Conservation (phyloP, 257 asterid species). For the Solanum bukasovii region DNA sequence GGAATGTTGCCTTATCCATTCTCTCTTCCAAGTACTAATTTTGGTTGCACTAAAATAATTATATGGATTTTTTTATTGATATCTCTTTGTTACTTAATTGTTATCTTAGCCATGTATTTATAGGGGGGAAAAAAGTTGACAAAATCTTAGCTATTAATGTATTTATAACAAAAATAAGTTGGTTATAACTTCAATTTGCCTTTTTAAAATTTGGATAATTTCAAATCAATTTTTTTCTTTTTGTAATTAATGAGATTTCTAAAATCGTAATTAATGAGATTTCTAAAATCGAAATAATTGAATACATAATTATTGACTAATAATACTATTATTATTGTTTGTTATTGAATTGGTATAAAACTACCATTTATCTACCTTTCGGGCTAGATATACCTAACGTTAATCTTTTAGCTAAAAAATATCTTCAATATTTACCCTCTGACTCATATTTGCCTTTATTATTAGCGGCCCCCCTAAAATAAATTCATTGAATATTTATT, state of each 20-base stretch:
- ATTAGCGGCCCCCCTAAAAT: too few relatives aligned
- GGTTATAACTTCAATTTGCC: not conserved
- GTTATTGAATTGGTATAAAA: too few relatives aligned
- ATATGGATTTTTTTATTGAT: not conserved
- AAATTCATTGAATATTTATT: too few relatives aligned
- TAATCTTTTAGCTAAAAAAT: too few relatives aligned
- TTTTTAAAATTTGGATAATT: not conserved
- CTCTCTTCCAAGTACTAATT: not conserved
- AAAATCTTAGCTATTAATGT: not conserved
- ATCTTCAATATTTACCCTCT: too few relatives aligned
- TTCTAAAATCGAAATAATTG: too few relatives aligned
- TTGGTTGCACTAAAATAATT: not conserved
- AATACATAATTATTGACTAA: not conserved
- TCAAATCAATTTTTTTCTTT: not conserved
- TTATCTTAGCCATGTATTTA: not conserved
- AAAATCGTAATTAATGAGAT: not conserved
- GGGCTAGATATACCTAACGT: too few relatives aligned
- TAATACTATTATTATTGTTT: too few relatives aligned
- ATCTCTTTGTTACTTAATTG: not conserved
- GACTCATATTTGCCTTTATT: not conserved
- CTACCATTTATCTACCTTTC: too few relatives aligned
- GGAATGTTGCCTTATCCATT: not conserved
- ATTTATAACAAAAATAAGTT: not conserved
- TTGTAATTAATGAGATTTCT: not conserved
- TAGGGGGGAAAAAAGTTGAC: not conserved